Base-by-base conservation (phyloP, 306 rosid species). In the Fagus sylvatica region DNA sequence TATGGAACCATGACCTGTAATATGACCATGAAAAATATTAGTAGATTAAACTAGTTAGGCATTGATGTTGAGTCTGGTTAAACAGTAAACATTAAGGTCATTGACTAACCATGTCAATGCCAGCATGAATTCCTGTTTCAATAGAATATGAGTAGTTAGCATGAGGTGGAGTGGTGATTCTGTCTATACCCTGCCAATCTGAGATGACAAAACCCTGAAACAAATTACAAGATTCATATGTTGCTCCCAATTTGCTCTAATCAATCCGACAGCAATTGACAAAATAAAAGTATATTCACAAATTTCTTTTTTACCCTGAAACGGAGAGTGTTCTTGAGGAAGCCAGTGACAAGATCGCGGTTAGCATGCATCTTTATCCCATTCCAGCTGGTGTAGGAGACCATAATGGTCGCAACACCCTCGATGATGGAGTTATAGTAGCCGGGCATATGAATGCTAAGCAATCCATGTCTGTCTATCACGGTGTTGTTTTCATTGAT, bases 191-290 rank as follows among this genome's bases (percentile, higher is more conserved):
- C 67, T 60, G 39, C 67, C 67, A 60, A 33, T 60, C 67, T 12
- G 67, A 60, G 67, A 60, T 60, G n/a, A 60, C 67, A 60, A 60
- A 60, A 30, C 67, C 67, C 67, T 60, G 67, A 60, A 60, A 60
- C 64, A 60, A 32, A 7, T 60, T 7, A 60, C 36, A 57, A 57
- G 34, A 57, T 22, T 57, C 64, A 57, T 2, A 57, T 32, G 3
- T 60, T 53, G 57, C 57, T 4, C n/a, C 28, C 57, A 53, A 2
- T 22, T 30, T 4, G 3, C 67, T 60, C 40, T 59, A 30, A 30
- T 60, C 67, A 32, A 9, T 32, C 67, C 10, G 39, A 30, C 4
- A n/a, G 60, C 19, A 10, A 55, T 55, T 19, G 11, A n/a, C 17
- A 32, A 32, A 60, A 4, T 4, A 2, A 32, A 60, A 6, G 40